A percentile compares a stretch with the other conserved stretches of the same genome.
phyloP scores from a whole-genome alignment of 306 rosid species.

The Lagenaria siceraria region DNA sequence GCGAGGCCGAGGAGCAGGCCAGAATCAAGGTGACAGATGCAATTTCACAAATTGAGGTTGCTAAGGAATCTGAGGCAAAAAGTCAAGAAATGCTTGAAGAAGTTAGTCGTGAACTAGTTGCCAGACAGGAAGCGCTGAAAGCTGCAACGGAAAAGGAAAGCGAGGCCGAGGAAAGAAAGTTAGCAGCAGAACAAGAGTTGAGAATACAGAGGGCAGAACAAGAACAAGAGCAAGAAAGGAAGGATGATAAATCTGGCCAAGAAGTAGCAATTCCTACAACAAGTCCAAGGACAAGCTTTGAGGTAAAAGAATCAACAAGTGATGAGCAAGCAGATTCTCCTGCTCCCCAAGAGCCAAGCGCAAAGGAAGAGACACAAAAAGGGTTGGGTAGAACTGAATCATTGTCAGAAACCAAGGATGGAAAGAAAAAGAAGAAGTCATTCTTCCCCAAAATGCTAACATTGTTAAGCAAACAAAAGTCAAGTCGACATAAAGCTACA shows the following conservation, averaged over 20 bases:
- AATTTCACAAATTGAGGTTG: constrained; percentile 55
- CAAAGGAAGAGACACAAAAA: background rate
- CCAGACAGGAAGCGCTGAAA: constrained; percentile 52
- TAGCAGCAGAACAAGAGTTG: constrained; percentile 80
- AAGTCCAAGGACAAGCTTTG: constrained; percentile 53
- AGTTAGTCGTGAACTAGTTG: constrained; percentile 55
- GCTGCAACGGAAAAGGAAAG: constrained; percentile 69
- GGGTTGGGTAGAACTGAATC: constrained; percentile 23
- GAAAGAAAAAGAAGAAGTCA: constrained; percentile 74
- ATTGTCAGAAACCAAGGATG: constrained; percentile 45
- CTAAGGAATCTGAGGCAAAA: constrained; percentile 68
- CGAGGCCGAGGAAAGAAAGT: constrained; percentile 84
- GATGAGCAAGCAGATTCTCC: constrained; percentile 17
- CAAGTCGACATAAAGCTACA: constrained; percentile 37
- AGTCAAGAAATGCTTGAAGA: constrained; percentile 68
- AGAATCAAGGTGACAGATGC: constrained; percentile 60
- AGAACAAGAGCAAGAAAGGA: constrained; percentile 58
- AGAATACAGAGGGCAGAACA: constrained; percentile 73
- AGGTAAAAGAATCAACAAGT: constrained; percentile 27
- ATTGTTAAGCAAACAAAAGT: constrained; percentile 56
- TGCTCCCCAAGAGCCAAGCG: constrained; percentile 35
- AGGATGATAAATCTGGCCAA: constrained; percentile 40
- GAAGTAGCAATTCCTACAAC: constrained; percentile 27
- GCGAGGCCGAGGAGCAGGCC: constrained; percentile 88
- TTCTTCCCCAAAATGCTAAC: constrained; percentile 71